Evolutionary conservation across 2,329 filamentous ascomycete genomes (phyloP), one percentile per base, ranked within the genome.

Genomic region (Colletotrichum sp.): DNA sequence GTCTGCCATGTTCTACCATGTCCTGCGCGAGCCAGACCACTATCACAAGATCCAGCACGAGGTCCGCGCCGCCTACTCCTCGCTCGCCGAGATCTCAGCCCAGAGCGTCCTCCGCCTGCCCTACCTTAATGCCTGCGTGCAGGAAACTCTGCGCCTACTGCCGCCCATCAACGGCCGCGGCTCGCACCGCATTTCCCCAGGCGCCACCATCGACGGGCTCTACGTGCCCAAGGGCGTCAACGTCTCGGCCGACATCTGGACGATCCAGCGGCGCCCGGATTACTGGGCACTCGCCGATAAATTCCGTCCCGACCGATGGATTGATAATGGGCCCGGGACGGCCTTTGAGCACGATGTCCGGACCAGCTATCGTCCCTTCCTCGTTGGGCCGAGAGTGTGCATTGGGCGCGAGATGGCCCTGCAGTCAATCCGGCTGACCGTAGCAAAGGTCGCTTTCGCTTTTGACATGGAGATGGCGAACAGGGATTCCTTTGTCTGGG

Each of bases 111-210:
- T 74, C 15, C 66, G 26, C 1, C 72, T 72, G 3, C 68, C 75
- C 2, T 72, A 70, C 21, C 26, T 72, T 5, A 84, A 83, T 7
- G 90, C 89, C 36, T 86, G 91, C 30, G 85, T 91, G 75, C 89
- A 91, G 77, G 91, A 93, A 81, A 83, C 86, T 0, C 82, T 92
- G n/a, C 86, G 90, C 8, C 80, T 92, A 28, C 89, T 88, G 74
- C 90, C 90, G 3, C 86, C 90, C 2, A 89, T 88, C 1, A 74
- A 74, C 43, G 71, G 71, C 3, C 71, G 57, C 8, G 71, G 71
- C 3, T 63, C 55, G 4, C 71, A 73, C 32, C 65, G 71, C 21
- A 64, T 73, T 2, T 55, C 65, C 2, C 55, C 55, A 1, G 65
- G 71, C 0, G 38, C 65, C 24, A 58, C 15, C 16, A 73, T 73